phyloP scores from a whole-genome alignment of 768 basidiomycete species.

The Tephrocybe sp. region DNA sequence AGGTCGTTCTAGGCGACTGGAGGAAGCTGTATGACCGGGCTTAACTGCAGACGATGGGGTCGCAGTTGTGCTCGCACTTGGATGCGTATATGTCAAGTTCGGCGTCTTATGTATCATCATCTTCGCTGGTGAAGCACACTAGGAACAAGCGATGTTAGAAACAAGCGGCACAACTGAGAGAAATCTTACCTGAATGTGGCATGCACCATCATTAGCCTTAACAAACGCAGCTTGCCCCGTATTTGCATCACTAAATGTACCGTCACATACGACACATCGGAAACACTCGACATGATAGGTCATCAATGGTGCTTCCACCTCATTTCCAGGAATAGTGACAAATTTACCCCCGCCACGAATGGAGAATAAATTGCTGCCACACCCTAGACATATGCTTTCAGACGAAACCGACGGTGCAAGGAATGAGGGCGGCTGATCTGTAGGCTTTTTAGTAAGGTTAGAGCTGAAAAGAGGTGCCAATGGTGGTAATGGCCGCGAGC shows the following conservation, averaged over 20 bases:
- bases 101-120: conserved; percentile 35
- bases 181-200: conserved; percentile 57
- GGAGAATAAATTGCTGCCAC: conserved; percentile 55
- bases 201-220: conserved; percentile 59
- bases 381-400: conserved; percentile 57
- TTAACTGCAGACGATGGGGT: conserved; percentile 10
- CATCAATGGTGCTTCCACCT: conserved; percentile 44
- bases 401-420: conserved; percentile 17
- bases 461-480: conserved; percentile 5
- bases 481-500: background rate
- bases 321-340: conserved; percentile 64
- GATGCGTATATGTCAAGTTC: conserved; percentile 21
- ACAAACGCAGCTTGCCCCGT: conserved; percentile 73
- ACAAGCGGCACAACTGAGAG: background rate
- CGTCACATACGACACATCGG: conserved; percentile 64
- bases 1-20: conserved; percentile 39
- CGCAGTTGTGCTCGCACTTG: conserved; percentile 10
- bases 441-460: conserved; percentile 4
- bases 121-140: conserved; percentile 47
- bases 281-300: conserved; percentile 78
- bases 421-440: conserved; percentile 16
- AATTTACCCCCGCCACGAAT: conserved; percentile 59
- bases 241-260: conserved; percentile 56
- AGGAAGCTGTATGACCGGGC: conserved; percentile 23
- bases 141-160: background rate